Percentiles rank a stretch among this genome's conserved stretches.
These are phyloP conservation scores for Hyphopichia fennica DNA, from an alignment of 1,139 yeast species.

Conservation along the genomic window DNA sequence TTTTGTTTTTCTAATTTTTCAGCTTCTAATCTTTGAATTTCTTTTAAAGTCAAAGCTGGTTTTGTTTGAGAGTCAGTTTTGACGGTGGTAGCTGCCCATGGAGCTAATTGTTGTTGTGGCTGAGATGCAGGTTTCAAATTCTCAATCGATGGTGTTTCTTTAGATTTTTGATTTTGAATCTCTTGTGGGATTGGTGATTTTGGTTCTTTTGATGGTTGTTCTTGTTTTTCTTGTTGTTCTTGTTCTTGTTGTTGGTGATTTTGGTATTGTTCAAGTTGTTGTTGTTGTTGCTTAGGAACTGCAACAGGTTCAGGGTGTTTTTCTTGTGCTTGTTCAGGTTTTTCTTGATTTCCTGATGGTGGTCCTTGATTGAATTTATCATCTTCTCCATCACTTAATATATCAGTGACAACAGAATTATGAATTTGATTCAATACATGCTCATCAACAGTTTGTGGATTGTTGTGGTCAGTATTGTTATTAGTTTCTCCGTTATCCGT, in stretches of 20 bases:
- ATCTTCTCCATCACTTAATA: conserved; percentile 31
- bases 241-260: too few species aligned
- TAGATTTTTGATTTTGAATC: neutral
- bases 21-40: conserved; percentile 71
- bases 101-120: conserved; percentile 39
- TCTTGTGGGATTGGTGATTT: neutral
- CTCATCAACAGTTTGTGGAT: conserved; percentile 18
- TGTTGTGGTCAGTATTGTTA: conserved; percentile 5
- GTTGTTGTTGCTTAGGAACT: conserved; percentile 3
- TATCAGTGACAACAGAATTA: conserved; percentile 38
- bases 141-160: conserved; percentile 1
- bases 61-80: conserved; percentile 22
- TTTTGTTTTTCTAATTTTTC: conserved; percentile 45
- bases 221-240: conserved; percentile 1
- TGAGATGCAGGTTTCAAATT: conserved; percentile 23
- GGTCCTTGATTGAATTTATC: conserved; percentile 4
- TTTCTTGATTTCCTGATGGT: neutral
- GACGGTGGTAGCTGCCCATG: conserved; percentile 50
- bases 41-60: conserved; percentile 61
- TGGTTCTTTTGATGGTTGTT: conserved; percentile 2
- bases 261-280: neutral
- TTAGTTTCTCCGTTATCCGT: conserved; percentile 4
- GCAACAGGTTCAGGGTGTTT: neutral
- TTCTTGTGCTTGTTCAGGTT: neutral
- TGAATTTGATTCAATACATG: conserved; percentile 37